Evolutionary conservation across 1,284 basidiomycete species (phyloP).

Genomic region (Grifola frondosa): DNA sequence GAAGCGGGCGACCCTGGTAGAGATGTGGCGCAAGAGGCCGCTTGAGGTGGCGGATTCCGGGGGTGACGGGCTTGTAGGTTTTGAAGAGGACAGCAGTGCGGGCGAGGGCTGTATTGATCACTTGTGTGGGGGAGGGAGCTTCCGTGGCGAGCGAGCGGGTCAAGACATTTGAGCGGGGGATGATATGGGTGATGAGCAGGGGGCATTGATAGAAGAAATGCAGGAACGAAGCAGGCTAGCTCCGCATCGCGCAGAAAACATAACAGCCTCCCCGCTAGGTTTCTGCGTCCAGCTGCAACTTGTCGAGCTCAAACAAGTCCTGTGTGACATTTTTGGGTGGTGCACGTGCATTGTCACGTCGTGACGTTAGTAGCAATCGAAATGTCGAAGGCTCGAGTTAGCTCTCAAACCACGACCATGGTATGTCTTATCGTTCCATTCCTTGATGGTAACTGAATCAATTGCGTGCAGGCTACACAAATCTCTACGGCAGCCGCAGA

Average conservation of each 20-base stretch:
- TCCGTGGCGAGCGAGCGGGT: conserved; percentile 34
- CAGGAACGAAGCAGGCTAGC: conserved; percentile 30
- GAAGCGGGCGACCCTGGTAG: conserved; percentile 80
- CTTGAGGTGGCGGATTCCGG: conserved; percentile 84
- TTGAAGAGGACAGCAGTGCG: conserved; percentile 67
- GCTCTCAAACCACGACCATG: conserved; percentile 33
- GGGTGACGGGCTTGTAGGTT: conserved; percentile 88
- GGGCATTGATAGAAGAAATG: conserved; percentile 22
- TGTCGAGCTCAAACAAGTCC: too few species aligned
- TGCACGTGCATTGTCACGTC: too few species aligned
- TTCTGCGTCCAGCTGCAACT: too few species aligned
- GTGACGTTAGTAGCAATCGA: too few species aligned
- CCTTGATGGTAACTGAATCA: background rate
- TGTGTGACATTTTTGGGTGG: too few species aligned
- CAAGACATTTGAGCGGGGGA: conserved; percentile 13
- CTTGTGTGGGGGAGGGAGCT: conserved; percentile 21
- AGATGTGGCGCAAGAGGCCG: conserved; percentile 82
- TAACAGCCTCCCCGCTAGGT: conserved; percentile 23
- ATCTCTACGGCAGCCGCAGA: conserved; percentile 75
- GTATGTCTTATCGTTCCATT: conserved; percentile 18
- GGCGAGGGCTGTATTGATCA: conserved; percentile 36
- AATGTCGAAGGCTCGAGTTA: conserved; percentile 32
- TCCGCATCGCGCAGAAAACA: conserved; percentile 34
- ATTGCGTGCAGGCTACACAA: conserved; percentile 51
- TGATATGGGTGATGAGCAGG: conserved; percentile 17